phyloP scores from a whole-genome alignment of 73 alveolate species.

The Blepharisma japonicum region DNA sequence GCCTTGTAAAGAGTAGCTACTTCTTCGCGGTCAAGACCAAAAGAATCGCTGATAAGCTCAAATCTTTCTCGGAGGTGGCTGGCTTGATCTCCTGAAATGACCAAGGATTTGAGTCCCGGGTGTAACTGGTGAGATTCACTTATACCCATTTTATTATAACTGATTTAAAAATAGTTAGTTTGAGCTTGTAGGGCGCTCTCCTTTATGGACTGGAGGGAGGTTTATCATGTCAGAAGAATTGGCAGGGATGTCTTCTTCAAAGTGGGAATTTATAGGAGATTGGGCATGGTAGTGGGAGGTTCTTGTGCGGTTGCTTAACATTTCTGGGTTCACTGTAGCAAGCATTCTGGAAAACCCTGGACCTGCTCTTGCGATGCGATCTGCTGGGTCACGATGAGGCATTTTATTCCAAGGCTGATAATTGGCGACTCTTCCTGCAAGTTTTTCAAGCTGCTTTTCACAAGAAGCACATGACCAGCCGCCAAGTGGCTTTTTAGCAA shows the following conservation, averaged over 20 bases:
- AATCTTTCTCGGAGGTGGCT: conserved; percentile 44
- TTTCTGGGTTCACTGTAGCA: conserved; percentile 71
- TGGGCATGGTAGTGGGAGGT: no score
- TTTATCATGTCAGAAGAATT: no score
- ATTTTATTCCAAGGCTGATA: conserved; percentile 82
- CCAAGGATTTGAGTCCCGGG: neutral
- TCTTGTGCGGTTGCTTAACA: no score
- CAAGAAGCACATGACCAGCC: conserved; percentile 95
- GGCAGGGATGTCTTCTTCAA: no score
- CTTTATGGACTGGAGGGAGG: no score
- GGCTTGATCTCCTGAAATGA: conserved; percentile 23
- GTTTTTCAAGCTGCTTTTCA: conserved; percentile 73
- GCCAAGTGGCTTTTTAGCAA: conserved; percentile 86
- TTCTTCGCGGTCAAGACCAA: conserved; percentile 57
- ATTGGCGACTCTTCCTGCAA: conserved; percentile 68
- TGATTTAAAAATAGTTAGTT: no score
- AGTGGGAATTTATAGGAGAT: no score
- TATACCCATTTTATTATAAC: conserved; percentile 8
- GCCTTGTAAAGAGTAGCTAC: conserved; percentile 49
- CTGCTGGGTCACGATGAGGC: conserved; percentile 87
- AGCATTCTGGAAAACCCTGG: conserved; percentile 93
- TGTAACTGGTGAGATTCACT: conserved; percentile 19
- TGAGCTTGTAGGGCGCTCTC: no score
- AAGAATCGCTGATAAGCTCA: conserved; percentile 59
- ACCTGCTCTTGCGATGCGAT: conserved; percentile 78